Conservation (phyloP, 2,329 filamentous ascomycete species). For the Neurospora crassa region DNA sequence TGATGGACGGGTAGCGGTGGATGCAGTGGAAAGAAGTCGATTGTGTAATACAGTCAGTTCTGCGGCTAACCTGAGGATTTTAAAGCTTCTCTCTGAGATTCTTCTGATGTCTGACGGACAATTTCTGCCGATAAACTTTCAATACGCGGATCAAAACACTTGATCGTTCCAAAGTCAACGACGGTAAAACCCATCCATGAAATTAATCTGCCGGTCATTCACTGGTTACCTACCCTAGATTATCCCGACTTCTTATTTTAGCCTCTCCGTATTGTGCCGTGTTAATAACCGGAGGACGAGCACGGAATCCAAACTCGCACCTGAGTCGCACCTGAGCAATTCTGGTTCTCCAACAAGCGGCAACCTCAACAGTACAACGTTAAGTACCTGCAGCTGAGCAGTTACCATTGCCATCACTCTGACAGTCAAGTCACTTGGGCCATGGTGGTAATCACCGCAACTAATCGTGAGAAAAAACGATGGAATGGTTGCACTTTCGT, state of each 20-base stretch:
- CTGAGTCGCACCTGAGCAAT: background rate
- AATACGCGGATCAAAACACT: background rate
- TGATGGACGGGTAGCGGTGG: background rate
- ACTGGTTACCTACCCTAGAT: background rate
- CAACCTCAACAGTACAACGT: background rate
- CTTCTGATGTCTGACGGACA: background rate
- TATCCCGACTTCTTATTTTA: background rate
- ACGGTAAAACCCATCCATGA: background rate
- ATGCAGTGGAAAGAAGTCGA: background rate
- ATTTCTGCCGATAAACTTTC: background rate
- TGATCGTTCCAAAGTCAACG: fast-evolving
- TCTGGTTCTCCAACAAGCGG: background rate
- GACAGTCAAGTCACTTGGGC: background rate
- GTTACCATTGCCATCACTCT: background rate
- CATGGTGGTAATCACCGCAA: background rate
- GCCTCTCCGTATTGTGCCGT: background rate
- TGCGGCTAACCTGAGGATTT: background rate
- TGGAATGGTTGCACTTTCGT: background rate
- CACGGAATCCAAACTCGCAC: background rate
- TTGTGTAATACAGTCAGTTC: background rate
- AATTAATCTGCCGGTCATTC: background rate
- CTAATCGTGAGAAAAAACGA: background rate
- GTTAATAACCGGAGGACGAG: background rate
- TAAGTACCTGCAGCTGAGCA: background rate
- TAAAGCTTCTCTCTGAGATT: background rate